These are phyloP conservation scores for Hordeum marinum DNA, from an alignment of 176 grass and related monocot genomes.

Conservation along the genomic window DNA sequence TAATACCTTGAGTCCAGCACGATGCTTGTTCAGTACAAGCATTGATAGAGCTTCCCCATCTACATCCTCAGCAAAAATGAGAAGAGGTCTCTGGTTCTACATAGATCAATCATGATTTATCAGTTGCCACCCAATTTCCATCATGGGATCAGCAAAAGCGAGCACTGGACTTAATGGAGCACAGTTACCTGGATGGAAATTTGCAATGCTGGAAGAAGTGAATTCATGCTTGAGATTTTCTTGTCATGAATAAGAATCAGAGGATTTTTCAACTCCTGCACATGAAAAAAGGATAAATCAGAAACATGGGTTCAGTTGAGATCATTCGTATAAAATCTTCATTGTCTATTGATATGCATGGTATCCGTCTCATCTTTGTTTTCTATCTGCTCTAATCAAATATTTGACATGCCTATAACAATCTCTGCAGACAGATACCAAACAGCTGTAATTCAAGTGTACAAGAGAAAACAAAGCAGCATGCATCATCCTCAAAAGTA, in stretches of 20 bases:
- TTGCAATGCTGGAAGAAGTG: constrained; percentile 63
- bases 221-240: constrained; percentile 89
- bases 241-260: constrained; percentile 96
- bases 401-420: not conserved
- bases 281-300: constrained; percentile 20
- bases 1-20: constrained; percentile 76
- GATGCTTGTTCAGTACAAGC: constrained; percentile 87
- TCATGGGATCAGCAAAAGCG: not conserved
- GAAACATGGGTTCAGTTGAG: not conserved
- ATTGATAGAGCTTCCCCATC: constrained; percentile 78
- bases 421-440: not conserved
- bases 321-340: not conserved
- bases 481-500: not conserved
- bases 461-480: not conserved
- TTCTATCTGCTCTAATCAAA: not conserved
- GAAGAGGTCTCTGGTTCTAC: constrained; percentile 64
- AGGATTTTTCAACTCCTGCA: constrained; percentile 78
- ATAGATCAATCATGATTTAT: constrained; percentile 27
- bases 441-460: not conserved
- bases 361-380: not conserved
- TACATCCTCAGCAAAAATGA: constrained; percentile 86
- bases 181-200: constrained; percentile 71
- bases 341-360: not conserved
- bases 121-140: constrained; percentile 18
- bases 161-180: not conserved